These are phyloP conservation scores for Parafenestella ontariensis DNA, from an alignment of 2,329 filamentous ascomycete species.

Conservation along the genomic window DNA sequence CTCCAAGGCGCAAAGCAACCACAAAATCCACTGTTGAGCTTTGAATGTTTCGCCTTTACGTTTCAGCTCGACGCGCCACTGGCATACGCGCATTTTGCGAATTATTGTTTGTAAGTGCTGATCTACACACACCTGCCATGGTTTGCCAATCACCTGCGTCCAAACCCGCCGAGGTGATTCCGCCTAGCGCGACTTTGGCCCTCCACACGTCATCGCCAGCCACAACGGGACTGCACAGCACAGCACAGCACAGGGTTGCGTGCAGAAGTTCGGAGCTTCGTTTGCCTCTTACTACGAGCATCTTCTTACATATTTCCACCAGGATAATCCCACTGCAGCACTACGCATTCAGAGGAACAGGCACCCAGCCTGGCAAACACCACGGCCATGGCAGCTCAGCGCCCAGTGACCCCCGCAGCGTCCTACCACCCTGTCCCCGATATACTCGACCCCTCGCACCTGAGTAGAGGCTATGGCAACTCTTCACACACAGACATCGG, in stretches of 20 bases:
- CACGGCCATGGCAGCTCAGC: conserved; percentile 33
- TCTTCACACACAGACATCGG: conserved; percentile 34
- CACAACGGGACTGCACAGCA: conserved; percentile 16
- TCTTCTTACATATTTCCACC: conserved; percentile 12
- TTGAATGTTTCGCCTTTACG: conserved; percentile 3
- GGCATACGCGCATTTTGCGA: not conserved
- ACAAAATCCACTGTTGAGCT: conserved; percentile 7
- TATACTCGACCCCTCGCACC: conserved; percentile 45
- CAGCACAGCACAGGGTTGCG: conserved; percentile 14
- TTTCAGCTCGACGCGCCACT: conserved; percentile 4
- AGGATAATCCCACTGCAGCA: conserved; percentile 9
- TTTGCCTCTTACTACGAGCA: conserved; percentile 5
- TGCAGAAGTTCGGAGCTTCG: conserved; percentile 6
- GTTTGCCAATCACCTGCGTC: conserved; percentile 24
- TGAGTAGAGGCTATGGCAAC: conserved; percentile 44
- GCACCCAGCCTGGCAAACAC: conserved; percentile 1
- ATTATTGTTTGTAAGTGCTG: conserved; percentile 4
- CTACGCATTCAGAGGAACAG: conserved; percentile 3
- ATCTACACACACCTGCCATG: conserved; percentile 24
- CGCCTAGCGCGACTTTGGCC: conserved; percentile 17
- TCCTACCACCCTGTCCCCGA: conserved; percentile 49
- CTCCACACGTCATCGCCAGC: conserved; percentile 27
- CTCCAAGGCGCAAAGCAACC: conserved; percentile 16
- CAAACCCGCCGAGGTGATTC: conserved; percentile 11
- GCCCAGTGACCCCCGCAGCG: conserved; percentile 35